Evolutionary conservation across 73 alveolate species (phyloP), one percentile per base, ranked within the genome.

Genomic region (Paramecium octaurelia): DNA sequence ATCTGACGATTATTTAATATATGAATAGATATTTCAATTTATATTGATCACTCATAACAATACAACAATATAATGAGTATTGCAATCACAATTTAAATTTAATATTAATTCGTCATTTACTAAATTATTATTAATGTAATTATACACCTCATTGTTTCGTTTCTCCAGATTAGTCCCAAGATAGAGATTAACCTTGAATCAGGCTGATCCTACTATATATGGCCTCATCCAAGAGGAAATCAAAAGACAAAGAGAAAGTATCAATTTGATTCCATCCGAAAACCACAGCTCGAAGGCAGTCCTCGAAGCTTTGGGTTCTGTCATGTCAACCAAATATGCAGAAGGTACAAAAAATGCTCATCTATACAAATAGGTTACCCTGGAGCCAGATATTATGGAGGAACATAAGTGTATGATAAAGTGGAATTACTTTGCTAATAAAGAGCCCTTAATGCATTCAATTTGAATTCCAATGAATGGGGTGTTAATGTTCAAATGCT

Each of bases 401-500:
- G 99, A 27, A 96, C 96, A 77, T 97, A 98, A 93, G 95, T 93
- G 86, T 93, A 95, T n/a, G 99, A 98, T 86, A 95, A 95, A 92
- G 95, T 95, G 21, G 99, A 98, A 93, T 46, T 92, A 14, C 88
- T 97, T 14, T 98, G 99, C 86, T 87, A 92, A 91, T 57, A 93
- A 83, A 86, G 99, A 80, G 99, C 99, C 6, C 68, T 98, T 69
- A 86, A 95, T 73, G 99, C 99, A 7, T 98, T 86, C 93, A 77
- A 98, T 42, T 94, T 97, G 54, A 95, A 96, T 83, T 93, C 95
- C 18, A 96, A 85, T 68, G 96, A 95, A 85, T 98, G 99, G 99
- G 98, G 99, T 18, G 99, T 98, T 60, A 97, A 97, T 85, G 99
- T 98, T 35, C 98, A 98, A 88, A 99, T 99, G 16, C 94, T 96